Conservation (phyloP, 2,329 filamentous ascomycete genomes). For the Ophiocordyceps camponoti-floridani region DNA sequence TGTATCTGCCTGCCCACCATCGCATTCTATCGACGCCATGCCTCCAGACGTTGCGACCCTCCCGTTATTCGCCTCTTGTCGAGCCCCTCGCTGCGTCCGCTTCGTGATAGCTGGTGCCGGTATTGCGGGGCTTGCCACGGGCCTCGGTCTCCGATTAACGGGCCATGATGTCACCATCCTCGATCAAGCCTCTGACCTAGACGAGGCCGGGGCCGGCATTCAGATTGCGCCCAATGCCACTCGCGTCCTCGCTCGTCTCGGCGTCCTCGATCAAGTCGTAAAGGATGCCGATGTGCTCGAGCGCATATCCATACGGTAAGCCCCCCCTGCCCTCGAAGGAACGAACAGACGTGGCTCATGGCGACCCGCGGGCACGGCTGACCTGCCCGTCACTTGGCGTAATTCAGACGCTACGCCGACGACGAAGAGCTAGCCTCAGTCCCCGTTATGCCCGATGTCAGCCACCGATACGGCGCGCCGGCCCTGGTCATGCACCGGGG, state of each 20-base stretch:
- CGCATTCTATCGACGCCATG: neutral
- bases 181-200: slow-evolving; percentile 8
- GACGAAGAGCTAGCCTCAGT: slow-evolving; percentile 8
- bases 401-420: slow-evolving; percentile 7
- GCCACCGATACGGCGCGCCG: slow-evolving; percentile 7
- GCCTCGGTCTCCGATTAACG: slow-evolving; percentile 15
- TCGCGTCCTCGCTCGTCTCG: slow-evolving; percentile 53
- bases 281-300: slow-evolving; percentile 7
- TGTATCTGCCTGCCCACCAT: no score
- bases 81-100: slow-evolving; percentile 2
- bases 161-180: slow-evolving; percentile 10
- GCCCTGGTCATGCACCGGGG: slow-evolving; percentile 9
- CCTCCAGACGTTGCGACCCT: neutral
- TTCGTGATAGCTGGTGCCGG: slow-evolving; percentile 17
- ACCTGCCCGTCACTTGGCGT: neutral
- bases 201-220: slow-evolving; percentile 58
- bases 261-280: slow-evolving; percentile 50
- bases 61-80: neutral
- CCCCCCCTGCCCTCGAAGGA: slow-evolving; percentile 7
- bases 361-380: neutral
- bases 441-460: slow-evolving; percentile 5
- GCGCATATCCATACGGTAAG: slow-evolving; percentile 9
- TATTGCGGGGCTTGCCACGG: slow-evolving; percentile 18
- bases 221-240: slow-evolving; percentile 73
- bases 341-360: no score